Base-by-base conservation (phyloP, 768 basidiomycete species). In the Omphalotus guepiniiformis region DNA sequence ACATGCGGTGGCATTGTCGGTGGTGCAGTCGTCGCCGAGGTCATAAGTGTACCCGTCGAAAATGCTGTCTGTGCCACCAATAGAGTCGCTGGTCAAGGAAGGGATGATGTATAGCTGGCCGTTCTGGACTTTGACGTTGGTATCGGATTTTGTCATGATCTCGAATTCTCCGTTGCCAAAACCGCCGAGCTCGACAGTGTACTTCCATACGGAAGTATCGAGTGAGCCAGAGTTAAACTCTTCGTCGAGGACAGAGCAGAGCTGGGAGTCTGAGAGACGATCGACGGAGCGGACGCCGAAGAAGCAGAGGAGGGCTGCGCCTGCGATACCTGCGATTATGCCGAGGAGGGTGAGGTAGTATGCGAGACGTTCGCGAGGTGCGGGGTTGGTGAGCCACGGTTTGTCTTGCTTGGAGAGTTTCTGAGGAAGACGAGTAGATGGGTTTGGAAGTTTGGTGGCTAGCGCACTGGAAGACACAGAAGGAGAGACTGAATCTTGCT, bases 111-210 rank as follows among this genome's bases (percentile, higher is more conserved):
- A 93, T 28, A 93, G 78, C 47, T 79, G 69, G 6, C 77, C 79
- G 62, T 90, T 73, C 36, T 74, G 64, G 36, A 91, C 65, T 63
- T 78, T 88, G 4, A 84, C 74, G 57, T 88, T 89, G 58, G 76
- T 79, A 12, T 70, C 49, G 1, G 73, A 73, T 8, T 62, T 56
- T 1, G 86, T 86, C 2, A 86, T 80, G 78, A 90, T 89, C 60
- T 92, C 79, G 62, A 93, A 93, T 54, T 89, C 80, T 13, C 75
- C 77, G 48, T 83, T 85, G 15, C 87, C 88, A 58, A 84, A 92
- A 2, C 89, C 90, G 41, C 84, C 83, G 32, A 88, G 65, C 52
- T 83, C 76, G 47, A 90, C 73, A 38, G 91, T 88, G 28, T 70
- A 75, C 25, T 68, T 69, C 87, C 90, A 92, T 2, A 29, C 18